phyloP scores from a whole-genome alignment of 148 eudicot species.

The Silene conica region DNA sequence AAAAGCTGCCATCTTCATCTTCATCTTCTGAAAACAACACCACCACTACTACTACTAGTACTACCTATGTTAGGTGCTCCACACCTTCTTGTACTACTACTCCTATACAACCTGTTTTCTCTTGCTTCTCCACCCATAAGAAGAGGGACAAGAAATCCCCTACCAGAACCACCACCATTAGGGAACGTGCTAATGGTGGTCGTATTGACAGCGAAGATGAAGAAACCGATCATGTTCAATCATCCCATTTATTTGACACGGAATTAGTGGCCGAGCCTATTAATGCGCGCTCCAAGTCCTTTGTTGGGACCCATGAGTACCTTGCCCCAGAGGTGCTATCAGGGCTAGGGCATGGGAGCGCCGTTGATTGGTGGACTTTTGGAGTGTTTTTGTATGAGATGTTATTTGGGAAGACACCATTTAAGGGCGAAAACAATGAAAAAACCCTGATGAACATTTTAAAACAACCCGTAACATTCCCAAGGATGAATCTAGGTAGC shows the following conservation, averaged over 20 bases:
- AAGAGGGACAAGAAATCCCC: slow-evolving; percentile 24
- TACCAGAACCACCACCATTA: slow-evolving; percentile 26
- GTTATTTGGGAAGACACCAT: slow-evolving; percentile 53
- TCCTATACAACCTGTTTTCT: slow-evolving; percentile 63
- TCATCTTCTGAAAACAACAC: slow-evolving; percentile 11
- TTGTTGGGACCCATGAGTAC: slow-evolving; percentile 78
- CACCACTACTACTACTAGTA: slow-evolving; percentile 3
- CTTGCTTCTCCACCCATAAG: slow-evolving; percentile 43
- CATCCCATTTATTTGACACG: slow-evolving; percentile 19
- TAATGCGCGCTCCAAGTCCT: slow-evolving; percentile 60
- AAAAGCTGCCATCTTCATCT: slow-evolving; percentile 23
- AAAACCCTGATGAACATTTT: slow-evolving; percentile 58
- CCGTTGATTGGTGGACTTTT: slow-evolving; percentile 78
- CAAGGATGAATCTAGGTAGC: slow-evolving; percentile 41
- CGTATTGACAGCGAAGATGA: slow-evolving; percentile 16
- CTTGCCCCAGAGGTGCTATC: slow-evolving; percentile 74
- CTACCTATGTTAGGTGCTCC: slow-evolving; percentile 25
- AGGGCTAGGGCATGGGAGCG: slow-evolving; percentile 71
- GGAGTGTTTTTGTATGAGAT: slow-evolving; percentile 68
- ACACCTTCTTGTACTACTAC: slow-evolving; percentile 52
- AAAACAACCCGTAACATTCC: slow-evolving; percentile 54
- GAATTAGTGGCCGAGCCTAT: slow-evolving; percentile 68
- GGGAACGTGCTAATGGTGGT: slow-evolving; percentile 25
- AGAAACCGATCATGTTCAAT: neutral
- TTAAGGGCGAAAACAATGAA: slow-evolving; percentile 69